Conservation (phyloP, 306 rosid species). For the Cucurbita argyrosperma region DNA sequence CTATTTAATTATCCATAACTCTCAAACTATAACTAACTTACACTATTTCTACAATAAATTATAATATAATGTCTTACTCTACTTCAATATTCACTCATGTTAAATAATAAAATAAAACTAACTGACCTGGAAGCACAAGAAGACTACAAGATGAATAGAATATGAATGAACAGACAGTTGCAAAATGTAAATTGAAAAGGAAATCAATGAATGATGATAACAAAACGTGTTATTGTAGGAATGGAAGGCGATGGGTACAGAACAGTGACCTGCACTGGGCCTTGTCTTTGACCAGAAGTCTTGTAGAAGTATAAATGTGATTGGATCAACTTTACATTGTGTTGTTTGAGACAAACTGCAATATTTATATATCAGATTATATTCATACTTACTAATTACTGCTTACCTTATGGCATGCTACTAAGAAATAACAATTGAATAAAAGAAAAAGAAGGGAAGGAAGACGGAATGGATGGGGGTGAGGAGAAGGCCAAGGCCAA, state of each 20-base stretch:
- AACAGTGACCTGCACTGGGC: background rate
- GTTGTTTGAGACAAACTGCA: background rate
- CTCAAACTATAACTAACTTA: too few species aligned
- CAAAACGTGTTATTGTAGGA: background rate
- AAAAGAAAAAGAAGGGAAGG: background rate
- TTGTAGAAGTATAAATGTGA: background rate
- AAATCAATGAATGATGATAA: background rate
- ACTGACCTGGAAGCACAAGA: background rate
- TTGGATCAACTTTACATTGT: constrained; percentile 1
- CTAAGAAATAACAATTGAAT: background rate
- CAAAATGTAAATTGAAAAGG: background rate
- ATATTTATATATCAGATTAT: background rate
- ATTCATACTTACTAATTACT: background rate
- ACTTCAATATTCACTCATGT: too few species aligned
- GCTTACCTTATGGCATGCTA: background rate
- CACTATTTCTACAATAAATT: too few species aligned
- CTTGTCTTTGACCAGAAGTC: background rate
- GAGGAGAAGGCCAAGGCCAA: background rate
- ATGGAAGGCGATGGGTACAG: background rate
- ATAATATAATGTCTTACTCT: too few species aligned
- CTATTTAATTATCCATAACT: too few species aligned
- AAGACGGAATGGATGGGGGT: background rate
- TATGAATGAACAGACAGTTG: background rate
- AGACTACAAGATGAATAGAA: background rate
- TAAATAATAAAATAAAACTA: too few species aligned